Conservation (phyloP, 2,329 filamentous ascomycete species). For the Aspergillus neotritici region DNA sequence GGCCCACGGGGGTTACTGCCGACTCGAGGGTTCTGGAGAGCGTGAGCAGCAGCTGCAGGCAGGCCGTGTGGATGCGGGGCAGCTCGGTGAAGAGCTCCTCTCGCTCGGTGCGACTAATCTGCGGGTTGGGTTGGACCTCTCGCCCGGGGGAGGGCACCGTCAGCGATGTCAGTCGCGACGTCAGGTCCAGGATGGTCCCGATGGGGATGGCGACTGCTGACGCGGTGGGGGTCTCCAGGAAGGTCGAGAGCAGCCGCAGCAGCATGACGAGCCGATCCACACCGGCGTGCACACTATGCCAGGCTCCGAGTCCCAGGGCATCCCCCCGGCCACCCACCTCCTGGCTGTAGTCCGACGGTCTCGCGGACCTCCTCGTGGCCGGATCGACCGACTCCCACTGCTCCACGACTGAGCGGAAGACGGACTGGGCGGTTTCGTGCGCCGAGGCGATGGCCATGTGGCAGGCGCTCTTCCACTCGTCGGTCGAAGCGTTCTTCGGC, state of each 20-base stretch:
- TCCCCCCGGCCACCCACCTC: constrained; percentile 38
- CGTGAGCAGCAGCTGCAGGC: constrained; percentile 57
- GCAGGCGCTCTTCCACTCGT: constrained; percentile 71
- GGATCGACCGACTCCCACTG: constrained; percentile 67
- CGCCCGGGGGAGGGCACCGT: constrained; percentile 45
- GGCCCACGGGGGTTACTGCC: constrained; percentile 55
- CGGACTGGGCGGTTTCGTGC: constrained; percentile 66
- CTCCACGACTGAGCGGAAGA: constrained; percentile 74
- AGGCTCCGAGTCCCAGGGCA: constrained; percentile 54
- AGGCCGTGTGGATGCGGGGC: constrained; percentile 66
- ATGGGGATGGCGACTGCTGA: constrained; percentile 62
- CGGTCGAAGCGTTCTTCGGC: constrained; percentile 67
- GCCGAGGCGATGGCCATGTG: constrained; percentile 57
- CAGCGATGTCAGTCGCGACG: constrained; percentile 65
- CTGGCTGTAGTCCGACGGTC: constrained; percentile 31
- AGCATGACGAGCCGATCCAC: constrained; percentile 63
- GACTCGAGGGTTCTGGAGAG: constrained; percentile 55
- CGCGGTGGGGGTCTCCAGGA: constrained; percentile 60
- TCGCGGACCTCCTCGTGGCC: constrained; percentile 26
- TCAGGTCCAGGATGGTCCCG: constrained; percentile 61
- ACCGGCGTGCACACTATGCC: constrained; percentile 71
- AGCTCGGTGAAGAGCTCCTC: constrained; percentile 70
- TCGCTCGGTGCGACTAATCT: constrained; percentile 72
- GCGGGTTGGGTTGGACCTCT: constrained; percentile 60
- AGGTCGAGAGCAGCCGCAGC: constrained; percentile 58